These are phyloP conservation scores for Penicillium cosmopolitanum DNA, from an alignment of 495 filamentous ascomycete species.

Conservation along the genomic window DNA sequence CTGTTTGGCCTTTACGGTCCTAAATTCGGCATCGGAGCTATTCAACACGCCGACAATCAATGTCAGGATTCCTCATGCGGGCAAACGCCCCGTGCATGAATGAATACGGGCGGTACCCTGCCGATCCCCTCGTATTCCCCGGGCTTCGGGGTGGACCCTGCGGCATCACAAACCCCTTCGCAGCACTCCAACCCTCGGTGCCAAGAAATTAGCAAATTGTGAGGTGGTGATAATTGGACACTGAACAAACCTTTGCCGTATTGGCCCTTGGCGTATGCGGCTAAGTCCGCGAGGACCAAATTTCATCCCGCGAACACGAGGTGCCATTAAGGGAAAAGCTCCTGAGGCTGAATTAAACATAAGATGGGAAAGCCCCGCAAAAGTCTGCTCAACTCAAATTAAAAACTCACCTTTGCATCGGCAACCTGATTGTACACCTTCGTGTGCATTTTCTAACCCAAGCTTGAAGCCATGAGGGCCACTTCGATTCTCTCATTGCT, in stretches of 20 bases:
- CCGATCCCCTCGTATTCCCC: conserved; percentile 18
- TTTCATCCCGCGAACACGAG: neutral
- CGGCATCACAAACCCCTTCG: neutral
- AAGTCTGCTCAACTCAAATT: neutral
- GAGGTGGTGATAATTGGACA: neutral
- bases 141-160: conserved; percentile 5
- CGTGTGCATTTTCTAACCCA: neutral
- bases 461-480: conserved; percentile 6
- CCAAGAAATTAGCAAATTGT: neutral
- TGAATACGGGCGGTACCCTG: conserved; percentile 1
- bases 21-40: neutral
- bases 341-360: conserved; percentile 5
- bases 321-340: neutral
- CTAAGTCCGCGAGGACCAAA: neutral
- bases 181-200: neutral
- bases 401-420: neutral
- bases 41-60: neutral
- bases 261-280: neutral
- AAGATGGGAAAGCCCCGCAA: neutral
- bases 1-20: neutral
- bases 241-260: neutral
- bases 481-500: conserved; percentile 7
- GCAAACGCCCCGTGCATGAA: neutral
- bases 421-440: too few species aligned
- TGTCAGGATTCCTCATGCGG: neutral